Conservation (phyloP, 345 rosid genomes). For the Passiflora organensis region DNA sequence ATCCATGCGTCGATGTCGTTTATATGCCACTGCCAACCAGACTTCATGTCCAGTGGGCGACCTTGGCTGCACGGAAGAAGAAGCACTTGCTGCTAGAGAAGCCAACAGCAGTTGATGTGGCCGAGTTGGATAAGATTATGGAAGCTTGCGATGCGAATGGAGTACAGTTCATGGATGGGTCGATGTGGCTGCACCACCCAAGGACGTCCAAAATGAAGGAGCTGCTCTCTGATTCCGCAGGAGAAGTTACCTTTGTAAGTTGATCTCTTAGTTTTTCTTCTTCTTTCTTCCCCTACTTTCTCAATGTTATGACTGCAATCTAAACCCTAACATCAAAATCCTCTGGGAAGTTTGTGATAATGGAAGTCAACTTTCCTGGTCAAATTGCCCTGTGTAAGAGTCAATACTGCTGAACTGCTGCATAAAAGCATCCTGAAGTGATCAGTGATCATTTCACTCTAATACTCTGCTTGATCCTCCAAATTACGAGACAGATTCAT, state of each 20-base stretch:
- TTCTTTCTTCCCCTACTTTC: no score
- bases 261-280: not conserved
- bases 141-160: conserved; percentile 58
- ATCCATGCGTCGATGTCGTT: conserved; percentile 49
- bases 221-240: conserved; percentile 41
- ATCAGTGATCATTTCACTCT: not conserved
- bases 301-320: no score
- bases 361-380: no score
- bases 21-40: conserved; percentile 59
- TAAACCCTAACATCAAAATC: no score
- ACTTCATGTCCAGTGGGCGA: conserved; percentile 51
- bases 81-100: conserved; percentile 62
- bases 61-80: conserved; percentile 44
- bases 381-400: no score
- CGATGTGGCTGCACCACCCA: conserved; percentile 72
- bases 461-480: not conserved
- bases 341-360: no score
- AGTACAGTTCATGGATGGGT: conserved; percentile 74
- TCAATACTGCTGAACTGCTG: no score
- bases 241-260: conserved; percentile 27
- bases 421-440: no score
- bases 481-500: conserved; percentile 32
- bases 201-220: conserved; percentile 52
- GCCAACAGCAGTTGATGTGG: conserved; percentile 48
- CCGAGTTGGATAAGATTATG: conserved; percentile 48